phyloP scores from a whole-genome alignment of 257 asterid genomes.

The Jacaranda copaia region DNA sequence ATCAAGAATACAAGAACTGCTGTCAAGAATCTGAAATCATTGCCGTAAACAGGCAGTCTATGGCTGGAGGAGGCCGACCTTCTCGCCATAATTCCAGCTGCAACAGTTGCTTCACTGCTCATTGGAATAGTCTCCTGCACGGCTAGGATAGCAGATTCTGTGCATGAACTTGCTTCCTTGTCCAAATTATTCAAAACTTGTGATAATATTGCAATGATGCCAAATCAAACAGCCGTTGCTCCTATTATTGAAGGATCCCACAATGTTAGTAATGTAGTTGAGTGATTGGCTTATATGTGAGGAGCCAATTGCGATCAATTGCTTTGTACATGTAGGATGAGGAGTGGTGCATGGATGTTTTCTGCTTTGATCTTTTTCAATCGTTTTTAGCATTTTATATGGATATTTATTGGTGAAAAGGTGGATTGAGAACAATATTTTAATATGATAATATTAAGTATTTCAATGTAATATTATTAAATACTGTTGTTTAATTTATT shows the following conservation, averaged over 20 bases:
- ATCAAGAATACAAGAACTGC: slow-evolving; percentile 37
- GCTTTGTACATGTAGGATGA: too few species aligned
- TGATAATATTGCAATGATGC: not conserved
- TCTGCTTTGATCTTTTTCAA: too few species aligned
- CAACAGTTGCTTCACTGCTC: slow-evolving; percentile 42
- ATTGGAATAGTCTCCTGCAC: slow-evolving; percentile 36
- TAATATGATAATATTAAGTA: too few species aligned
- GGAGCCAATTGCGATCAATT: too few species aligned
- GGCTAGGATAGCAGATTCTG: slow-evolving; percentile 33
- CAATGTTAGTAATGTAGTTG: slow-evolving; percentile 18
- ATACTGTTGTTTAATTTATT: too few species aligned
- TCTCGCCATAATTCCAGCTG: slow-evolving; percentile 28
- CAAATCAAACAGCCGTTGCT: not conserved
- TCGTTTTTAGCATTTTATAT: too few species aligned
- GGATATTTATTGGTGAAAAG: too few species aligned
- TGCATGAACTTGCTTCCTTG: slow-evolving; percentile 38
- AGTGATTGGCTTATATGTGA: slow-evolving; percentile 20
- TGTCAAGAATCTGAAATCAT: slow-evolving; percentile 28
- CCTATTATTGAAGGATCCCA: slow-evolving; percentile 34
- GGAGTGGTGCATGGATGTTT: too few species aligned
- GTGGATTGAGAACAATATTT: too few species aligned
- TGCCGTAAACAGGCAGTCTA: not conserved
- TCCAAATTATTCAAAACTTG: slow-evolving; percentile 40
- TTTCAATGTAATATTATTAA: too few species aligned
- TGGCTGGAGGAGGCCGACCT: slow-evolving; percentile 28